Conservation (phyloP, 208 protist species). For the Leishmania tarentolae region DNA sequence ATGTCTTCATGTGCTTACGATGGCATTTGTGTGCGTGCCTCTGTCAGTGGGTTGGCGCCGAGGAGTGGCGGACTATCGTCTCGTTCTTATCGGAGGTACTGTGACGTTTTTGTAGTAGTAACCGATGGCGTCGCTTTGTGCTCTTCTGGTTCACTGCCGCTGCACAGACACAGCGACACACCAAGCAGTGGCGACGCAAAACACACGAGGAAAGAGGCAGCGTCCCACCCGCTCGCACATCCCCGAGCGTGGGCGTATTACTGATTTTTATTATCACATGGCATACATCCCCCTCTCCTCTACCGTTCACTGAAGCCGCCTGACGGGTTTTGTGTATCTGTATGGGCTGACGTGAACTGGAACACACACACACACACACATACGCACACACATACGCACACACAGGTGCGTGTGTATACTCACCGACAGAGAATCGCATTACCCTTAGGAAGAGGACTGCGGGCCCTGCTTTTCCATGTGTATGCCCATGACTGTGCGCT, state of each 20-base stretch:
- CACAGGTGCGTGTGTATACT: neutral
- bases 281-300: neutral
- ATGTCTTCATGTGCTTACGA: neutral
- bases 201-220: neutral
- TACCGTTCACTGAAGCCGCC: neutral
- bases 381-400: neutral
- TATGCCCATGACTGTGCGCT: neutral
- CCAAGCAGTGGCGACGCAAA: neutral
- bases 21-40: neutral
- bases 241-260: neutral
- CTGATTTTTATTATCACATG: neutral
- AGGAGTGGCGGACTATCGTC: neutral
- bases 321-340: neutral
- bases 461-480: neutral
- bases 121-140: neutral
- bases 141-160: neutral
- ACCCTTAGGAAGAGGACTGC: neutral
- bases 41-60: neutral
- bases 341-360: neutral
- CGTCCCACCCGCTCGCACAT: neutral
- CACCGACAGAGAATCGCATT: neutral
- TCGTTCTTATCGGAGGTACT: neutral
- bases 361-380: neutral
- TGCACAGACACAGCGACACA: neutral
- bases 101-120: neutral